These are phyloP conservation scores for Rhodotorula sp. DNA, from an alignment of 1,284 basidiomycete species.

Conservation along the genomic window DNA sequence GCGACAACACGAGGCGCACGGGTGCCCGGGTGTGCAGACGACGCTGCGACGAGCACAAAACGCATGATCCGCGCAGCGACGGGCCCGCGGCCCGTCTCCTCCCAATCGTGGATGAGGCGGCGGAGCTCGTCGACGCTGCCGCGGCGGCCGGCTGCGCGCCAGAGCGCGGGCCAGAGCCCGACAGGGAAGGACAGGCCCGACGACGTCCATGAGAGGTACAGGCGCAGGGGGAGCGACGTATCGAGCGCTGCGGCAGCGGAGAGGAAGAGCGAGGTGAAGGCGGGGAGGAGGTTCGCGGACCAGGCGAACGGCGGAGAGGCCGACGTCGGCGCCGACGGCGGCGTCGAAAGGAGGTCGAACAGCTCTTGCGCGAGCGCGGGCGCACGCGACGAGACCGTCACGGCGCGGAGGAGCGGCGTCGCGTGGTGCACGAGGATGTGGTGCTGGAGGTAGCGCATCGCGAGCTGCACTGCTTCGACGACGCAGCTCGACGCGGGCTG, in stretches of 20 bases:
- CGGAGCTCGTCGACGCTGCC: conserved; percentile 24
- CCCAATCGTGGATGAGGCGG: conserved; percentile 35
- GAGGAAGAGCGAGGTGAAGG: conserved; percentile 27
- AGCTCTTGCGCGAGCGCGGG: conserved; percentile 7
- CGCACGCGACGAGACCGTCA: conserved; percentile 14
- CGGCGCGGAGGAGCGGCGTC: conserved; percentile 17
- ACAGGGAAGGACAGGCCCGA: conserved; percentile 30
- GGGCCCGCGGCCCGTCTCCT: conserved; percentile 29
- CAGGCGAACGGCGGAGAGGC: conserved; percentile 21
- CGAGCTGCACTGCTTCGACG: conserved; percentile 12
- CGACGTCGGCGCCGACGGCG: neutral
- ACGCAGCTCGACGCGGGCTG: neutral
- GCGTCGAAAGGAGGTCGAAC: conserved; percentile 11
- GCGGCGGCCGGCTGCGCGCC: conserved; percentile 22
- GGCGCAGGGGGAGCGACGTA: conserved; percentile 23
- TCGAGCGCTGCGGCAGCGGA: conserved; percentile 9
- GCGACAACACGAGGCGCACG: neutral
- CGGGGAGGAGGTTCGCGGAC: conserved; percentile 15
- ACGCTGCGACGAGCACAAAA: conserved; percentile 16
- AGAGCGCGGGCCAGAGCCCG: conserved; percentile 30
- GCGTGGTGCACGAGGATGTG: conserved; percentile 20
- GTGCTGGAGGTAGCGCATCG: conserved; percentile 5
- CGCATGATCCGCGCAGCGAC: conserved; percentile 21
- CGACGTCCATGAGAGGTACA: conserved; percentile 38
- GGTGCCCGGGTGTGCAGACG: too few relatives aligned